Evolutionary conservation across 495 filamentous ascomycete genomes (phyloP), one percentile per base, ranked within the genome.

Genomic region (Xylaria cubensis): DNA sequence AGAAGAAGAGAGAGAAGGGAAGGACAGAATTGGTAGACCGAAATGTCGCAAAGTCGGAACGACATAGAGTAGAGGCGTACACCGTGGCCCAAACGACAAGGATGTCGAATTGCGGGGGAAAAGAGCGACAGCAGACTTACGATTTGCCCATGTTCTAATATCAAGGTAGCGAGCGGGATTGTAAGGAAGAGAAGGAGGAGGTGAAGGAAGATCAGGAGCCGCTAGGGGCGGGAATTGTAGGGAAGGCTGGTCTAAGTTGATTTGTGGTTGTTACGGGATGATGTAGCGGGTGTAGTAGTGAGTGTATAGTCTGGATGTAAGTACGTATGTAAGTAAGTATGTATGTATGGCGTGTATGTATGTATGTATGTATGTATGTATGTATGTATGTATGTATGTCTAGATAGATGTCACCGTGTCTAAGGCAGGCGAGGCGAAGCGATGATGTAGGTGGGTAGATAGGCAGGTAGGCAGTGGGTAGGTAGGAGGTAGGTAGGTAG

Each of bases 111-210:
- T 44, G 48, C 74, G 56, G 67, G 65, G 53, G 36, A 67, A 10
- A 69, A 63, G 53, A 42, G 21, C 63, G 58, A 51, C n/a, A 65
- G 59, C 44, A 21, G 39, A 85, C 84, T 82, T 76, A 85, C 84
- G 79, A 80, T 80, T 85, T 85, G 64, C 84, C 84, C 84, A 85
- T 85, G 46, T 72, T 75, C 72, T 67, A 72, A 72, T 71, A 58
- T 26, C 53, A 50, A 62, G 53, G 71, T 55, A 42, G 67, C n/a
- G 58, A 55, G 32, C 61, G 24, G 66, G 36, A 58, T 21, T 15
- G 48, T 19, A 42, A 64, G n/a, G 34, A n/a, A 56, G 46, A 32
- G 29, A 26, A 26, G 46, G 24, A 51, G 21, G 9, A 44, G 29
- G 19, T 12, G 48, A 36, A 48, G 63, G 58, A 51, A 6, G 36